Percentiles rank a stretch among this genome's conserved stretches.
Conservation (phyloP, 257 asterid species). For the Rubia yunnanensis region DNA sequence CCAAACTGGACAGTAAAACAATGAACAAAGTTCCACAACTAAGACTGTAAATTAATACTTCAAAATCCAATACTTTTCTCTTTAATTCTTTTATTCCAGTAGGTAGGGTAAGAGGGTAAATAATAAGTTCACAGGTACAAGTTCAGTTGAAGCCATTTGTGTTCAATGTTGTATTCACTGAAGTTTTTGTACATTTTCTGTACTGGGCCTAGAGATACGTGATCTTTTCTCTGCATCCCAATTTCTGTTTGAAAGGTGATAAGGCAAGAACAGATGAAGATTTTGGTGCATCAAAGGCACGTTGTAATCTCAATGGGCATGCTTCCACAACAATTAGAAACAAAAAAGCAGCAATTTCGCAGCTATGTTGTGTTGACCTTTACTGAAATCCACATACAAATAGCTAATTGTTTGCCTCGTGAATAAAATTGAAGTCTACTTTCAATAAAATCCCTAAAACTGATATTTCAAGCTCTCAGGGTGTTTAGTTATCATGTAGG, state of each 20-base stretch:
- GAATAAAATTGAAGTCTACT: no score
- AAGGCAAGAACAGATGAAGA: background rate
- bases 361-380: no score
- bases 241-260: background rate
- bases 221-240: background rate
- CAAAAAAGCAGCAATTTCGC: background rate
- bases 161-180: background rate
- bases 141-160: background rate
- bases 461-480: background rate
- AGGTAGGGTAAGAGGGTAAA: background rate
- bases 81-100: background rate
- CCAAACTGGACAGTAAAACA: background rate
- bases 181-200: background rate
- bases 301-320: background rate
- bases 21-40: background rate
- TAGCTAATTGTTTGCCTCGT: background rate
- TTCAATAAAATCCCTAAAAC: background rate
- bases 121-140: background rate
- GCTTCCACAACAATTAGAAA: background rate
- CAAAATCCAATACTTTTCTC: background rate
- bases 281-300: background rate
- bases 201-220: background rate
- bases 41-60: background rate
- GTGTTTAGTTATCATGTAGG: background rate
- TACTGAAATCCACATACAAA: no score